These are phyloP conservation scores for Beta vulgaris DNA, from an alignment of 148 eudicot genomes.

Conservation along the genomic window DNA sequence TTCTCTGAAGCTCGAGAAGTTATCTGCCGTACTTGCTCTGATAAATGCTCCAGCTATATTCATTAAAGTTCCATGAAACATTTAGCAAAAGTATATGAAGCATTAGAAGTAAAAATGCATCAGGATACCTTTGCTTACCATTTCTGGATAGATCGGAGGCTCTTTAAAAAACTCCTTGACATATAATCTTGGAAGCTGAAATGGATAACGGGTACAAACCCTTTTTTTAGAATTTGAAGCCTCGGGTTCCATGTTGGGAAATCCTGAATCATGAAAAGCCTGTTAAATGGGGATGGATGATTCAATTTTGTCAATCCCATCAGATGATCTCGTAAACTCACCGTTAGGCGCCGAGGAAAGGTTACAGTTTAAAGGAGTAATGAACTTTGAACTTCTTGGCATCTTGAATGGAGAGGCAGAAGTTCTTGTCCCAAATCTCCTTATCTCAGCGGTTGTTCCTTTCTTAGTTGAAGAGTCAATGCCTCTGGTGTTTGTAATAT, in stretches of 20 bases:
- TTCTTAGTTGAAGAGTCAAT: constrained; percentile 27
- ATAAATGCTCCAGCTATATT: constrained; percentile 48
- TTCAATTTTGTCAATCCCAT: constrained; percentile 4
- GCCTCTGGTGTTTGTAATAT: constrained; percentile 49
- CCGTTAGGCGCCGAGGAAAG: constrained; percentile 39
- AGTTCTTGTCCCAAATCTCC: constrained; percentile 42
- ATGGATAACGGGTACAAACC: constrained; percentile 62
- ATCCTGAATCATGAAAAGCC: constrained; percentile 33
- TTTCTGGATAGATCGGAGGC: constrained; percentile 39
- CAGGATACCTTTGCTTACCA: constrained; percentile 33
- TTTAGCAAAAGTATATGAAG: constrained; percentile 15
- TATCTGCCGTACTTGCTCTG: constrained; percentile 53
- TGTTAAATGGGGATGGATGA: constrained; percentile 7
- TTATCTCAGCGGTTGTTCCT: constrained; percentile 38
- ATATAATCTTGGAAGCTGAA: constrained; percentile 48
- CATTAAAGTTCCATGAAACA: neutral
- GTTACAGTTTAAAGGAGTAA: constrained; percentile 52
- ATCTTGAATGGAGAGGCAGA: constrained; percentile 75
- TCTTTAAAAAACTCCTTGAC: constrained; percentile 57
- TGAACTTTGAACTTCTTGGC: constrained; percentile 71
- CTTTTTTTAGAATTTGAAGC: constrained; percentile 41
- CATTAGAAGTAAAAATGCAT: neutral
- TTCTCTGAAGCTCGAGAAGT: constrained; percentile 55
- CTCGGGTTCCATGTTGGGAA: constrained; percentile 36
- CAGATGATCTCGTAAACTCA: constrained; percentile 27